phyloP scores from a whole-genome alignment of 1,139 yeast genomes.

The Eremothecium coryli region DNA sequence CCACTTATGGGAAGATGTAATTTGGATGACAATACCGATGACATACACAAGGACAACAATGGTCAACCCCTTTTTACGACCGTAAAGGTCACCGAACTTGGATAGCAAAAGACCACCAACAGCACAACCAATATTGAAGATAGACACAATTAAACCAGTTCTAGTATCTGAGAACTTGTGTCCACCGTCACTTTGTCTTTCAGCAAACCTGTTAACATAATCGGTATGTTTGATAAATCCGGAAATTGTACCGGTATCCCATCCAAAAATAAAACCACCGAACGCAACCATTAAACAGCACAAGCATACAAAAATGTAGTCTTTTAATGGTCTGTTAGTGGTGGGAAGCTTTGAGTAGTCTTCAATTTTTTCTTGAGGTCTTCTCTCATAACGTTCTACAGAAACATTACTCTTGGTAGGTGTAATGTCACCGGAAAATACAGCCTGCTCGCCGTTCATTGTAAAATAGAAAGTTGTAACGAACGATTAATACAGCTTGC shows the following conservation, averaged over 20 bases:
- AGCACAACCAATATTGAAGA: conserved; percentile 64
- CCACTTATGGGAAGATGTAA: conserved; percentile 44
- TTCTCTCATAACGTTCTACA: not conserved
- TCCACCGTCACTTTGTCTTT: conserved; percentile 23
- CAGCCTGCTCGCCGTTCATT: conserved; percentile 10
- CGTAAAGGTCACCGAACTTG: conserved; percentile 48
- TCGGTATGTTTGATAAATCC: conserved; percentile 67
- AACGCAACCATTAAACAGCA: conserved; percentile 44
- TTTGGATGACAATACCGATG: conserved; percentile 56
- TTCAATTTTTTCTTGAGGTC: not conserved
- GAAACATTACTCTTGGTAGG: not conserved
- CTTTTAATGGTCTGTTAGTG: conserved; percentile 14
- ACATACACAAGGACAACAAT: conserved; percentile 48
- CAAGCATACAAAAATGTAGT: conserved; percentile 32
- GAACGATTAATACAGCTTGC: too few relatives aligned
- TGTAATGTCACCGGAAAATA: not conserved
- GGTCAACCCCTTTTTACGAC: conserved; percentile 55
- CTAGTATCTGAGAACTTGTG: conserved; percentile 42
- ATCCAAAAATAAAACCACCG: conserved; percentile 63
- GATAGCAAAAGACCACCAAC: conserved; percentile 50
- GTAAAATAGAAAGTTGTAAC: too few relatives aligned
- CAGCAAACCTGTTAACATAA: conserved; percentile 39
- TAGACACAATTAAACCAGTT: conserved; percentile 53
- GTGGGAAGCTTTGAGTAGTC: not conserved
- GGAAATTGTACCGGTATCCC: conserved; percentile 69